A percentile compares a stretch with the other conserved stretches of the same genome.
Conservation (phyloP, 1,284 basidiomycete genomes). For the Tilletia caries region DNA sequence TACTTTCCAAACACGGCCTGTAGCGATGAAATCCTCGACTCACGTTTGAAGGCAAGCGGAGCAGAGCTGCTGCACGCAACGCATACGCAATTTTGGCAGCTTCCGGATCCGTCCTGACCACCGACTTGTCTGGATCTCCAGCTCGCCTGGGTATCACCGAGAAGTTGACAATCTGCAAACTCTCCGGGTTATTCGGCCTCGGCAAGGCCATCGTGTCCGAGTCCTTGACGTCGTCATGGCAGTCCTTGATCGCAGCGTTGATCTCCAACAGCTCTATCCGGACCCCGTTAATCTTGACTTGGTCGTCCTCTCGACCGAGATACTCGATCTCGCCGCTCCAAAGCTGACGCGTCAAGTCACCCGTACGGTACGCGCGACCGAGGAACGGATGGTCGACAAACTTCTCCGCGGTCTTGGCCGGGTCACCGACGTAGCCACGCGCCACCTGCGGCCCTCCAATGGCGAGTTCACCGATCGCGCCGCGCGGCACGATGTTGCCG, state of each 20-base stretch:
- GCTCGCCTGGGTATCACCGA: conserved; percentile 35
- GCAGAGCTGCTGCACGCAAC: conserved; percentile 33
- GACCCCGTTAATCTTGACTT: conserved; percentile 55
- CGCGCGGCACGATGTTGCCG: conserved; percentile 48
- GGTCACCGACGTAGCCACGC: conserved; percentile 47
- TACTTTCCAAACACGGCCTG: background rate
- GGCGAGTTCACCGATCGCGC: conserved; percentile 53
- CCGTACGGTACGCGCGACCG: conserved; percentile 49
- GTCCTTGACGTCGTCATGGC: conserved; percentile 39
- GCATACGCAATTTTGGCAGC: conserved; percentile 35
- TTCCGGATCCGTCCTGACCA: conserved; percentile 35
- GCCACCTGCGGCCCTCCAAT: conserved; percentile 49
- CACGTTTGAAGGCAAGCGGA: conserved; percentile 33
- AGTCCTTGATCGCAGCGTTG: conserved; percentile 52
- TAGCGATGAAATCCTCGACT: background rate
- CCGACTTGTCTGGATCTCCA: conserved; percentile 16
- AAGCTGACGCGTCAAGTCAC: conserved; percentile 50
- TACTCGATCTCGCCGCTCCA: conserved; percentile 53
- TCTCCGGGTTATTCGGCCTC: conserved; percentile 22
- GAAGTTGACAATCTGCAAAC: conserved; percentile 52
- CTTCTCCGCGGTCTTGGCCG: conserved; percentile 48
- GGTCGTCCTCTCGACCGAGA: conserved; percentile 55
- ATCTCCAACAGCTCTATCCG: conserved; percentile 55
- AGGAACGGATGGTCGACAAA: conserved; percentile 45
- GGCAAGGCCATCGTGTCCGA: conserved; percentile 49